Base-by-base conservation (phyloP, 352 stramenopile genomes). In the Phytophthora uliginosa region DNA sequence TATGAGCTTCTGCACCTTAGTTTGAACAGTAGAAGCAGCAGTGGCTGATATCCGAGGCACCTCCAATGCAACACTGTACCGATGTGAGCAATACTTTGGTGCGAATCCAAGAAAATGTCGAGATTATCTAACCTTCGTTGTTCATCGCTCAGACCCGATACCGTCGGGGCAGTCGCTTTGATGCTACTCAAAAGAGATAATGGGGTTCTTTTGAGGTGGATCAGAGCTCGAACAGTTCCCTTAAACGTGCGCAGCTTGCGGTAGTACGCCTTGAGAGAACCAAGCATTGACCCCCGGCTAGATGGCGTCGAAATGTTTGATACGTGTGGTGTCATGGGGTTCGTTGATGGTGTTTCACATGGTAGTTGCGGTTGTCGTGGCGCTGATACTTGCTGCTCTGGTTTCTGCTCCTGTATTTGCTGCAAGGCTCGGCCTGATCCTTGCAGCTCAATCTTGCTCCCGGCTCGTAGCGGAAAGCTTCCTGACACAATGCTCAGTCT, bases 231-330 rank as follows among this genome's bases (percentile, higher is more conserved):
- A 18, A 92, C 74, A 6, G 83, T 92, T 22, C 84, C 83, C 45
- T 92, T 91, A 51, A 94, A 91, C 10, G 84, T 90, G 5, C 82
- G 81, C 20, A 94, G 65, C 17, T 94, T 92, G 22, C 82, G 77
- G 54, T 90, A 94, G 56, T 92, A 84, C 4, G 78, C 73, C 63
- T 91, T 92, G 4, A 94, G 69, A 17, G 86, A 94, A 31, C 60
- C 67, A 24, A 90, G 60, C 59, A 92, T 76, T 38, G 82, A 90
- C 24, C 65, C 83, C n/a, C 59, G 71, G 7, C 31, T 56, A 54
- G 51, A 13, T 53, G 33, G 5, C 22, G 50, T 59, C 52, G 28
- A 47, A 50, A 38, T 15, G 56, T 42, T 61, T 42, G 71, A 36
- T 6, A 51, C 47, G n/a, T 34, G 5, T 17, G 26, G 34, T 4